Evolutionary conservation across 345 rosid genomes (phyloP), one percentile per base, ranked within the genome.

Genomic region (Brassica juncea): DNA sequence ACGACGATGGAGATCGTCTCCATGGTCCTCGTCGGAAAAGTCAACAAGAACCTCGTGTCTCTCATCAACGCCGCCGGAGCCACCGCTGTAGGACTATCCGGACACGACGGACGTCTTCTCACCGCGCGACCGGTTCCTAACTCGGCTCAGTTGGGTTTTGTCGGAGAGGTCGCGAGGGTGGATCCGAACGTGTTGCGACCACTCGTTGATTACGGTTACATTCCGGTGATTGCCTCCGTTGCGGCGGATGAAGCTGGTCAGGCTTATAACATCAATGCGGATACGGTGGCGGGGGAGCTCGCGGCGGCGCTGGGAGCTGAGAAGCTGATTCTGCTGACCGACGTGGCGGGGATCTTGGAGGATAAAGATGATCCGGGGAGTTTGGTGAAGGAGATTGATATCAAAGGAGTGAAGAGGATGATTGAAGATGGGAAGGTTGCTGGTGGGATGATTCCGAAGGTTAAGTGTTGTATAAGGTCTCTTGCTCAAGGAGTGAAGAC

Each of bases 401-500:
- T 94, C 35, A 90, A 89, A 62, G 99, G 97, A 16, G 88, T 92
- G 75, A 89, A 85, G 90, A 89, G 79, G 84, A 88, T 94, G 97
- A 87, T 89, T 8, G 87, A 75, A 28, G 92, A 87, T 8, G 91
- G 92, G 70, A 91, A 86, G 59, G 89, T 94, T 27, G 95, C 80
- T 0, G 99, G 99, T 10, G 99, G 97, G 27, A 94, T 91, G 99
- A 94, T 92, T 34, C 99, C 99, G 0, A 94, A 92, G 72, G 99
- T 94, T 14, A 89, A 84, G 76, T 94, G 98, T 55, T 94, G 98
- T 2, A 88, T 94, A 15, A 80, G 95, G 31, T 92, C 98, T 0
- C 77, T 94, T 30, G 92, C 94, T 27, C 98, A 92, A 70, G 98
- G 98, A 2, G 97, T 94, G 9, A 91, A 77, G 79, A 92, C 99